Evolutionary conservation across 1,139 yeast species (phyloP), one percentile per base, ranked within the genome.

Genomic region (Pneumocystis murina): DNA sequence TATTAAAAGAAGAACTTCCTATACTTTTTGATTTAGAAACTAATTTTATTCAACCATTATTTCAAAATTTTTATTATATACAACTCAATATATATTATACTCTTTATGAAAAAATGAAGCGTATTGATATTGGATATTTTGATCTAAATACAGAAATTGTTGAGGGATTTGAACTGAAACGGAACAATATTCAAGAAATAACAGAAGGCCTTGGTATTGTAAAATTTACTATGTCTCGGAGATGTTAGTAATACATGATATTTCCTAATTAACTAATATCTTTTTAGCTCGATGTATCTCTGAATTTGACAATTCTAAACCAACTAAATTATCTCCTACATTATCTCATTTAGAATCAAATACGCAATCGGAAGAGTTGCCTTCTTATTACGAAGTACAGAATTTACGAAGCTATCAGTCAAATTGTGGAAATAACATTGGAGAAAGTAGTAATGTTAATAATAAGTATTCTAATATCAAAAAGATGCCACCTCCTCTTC

Each of bases 21-120:
- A 77, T 86, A 62, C 78, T 92, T 73, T 92, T 92, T 75, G 84
- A 82, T 70, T 80, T 92, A 76, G 97, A 92, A 76, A 87, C 90
- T 10, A 95, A 90, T 70, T 89, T 92, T 73, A 91, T 92, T 73
- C 85, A 84, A 72, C 98, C 98, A 14, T 78, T 92, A 71, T 94
- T 92, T 77, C 95, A 91, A 70, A 85, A 94, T 66, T 85, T 92
- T 75, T 92, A 92, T 77, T 92, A 85, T 79, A 92, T 94, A 97
- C 99, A 92, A 77, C 82, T 92, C 77, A 92, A 92, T 78, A 89
- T 92, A 66, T 92, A 90, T 76, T 92, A 92, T 79, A 90, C 97
- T 0, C 78, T 92, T 68, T 91, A 87, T 78, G 86, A 81, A 71
- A 82, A 87, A 70, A 88, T 92, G 89, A 96, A 91, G 75, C 96